Evolutionary conservation across 805 yeast genomes (phyloP).

Genomic region (Yamadazyma takamatsuzukensis): DNA sequence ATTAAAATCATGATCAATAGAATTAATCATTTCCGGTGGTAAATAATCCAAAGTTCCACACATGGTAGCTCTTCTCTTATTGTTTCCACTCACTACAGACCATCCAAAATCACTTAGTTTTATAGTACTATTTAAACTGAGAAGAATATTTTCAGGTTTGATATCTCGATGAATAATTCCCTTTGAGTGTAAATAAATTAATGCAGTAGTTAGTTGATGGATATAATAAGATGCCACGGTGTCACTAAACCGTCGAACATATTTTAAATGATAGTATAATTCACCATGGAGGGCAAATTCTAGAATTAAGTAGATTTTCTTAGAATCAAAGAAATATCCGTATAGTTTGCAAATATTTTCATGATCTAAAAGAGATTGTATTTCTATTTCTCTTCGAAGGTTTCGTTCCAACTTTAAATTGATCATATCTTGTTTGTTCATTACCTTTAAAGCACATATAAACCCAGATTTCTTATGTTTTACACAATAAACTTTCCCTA

Average conservation of each 20-base stretch:
- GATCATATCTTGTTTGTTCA: slow-evolving; percentile 78
- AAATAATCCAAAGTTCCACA: slow-evolving; percentile 94
- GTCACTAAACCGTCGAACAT: slow-evolving; percentile 68
- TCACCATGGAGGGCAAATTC: slow-evolving; percentile 89
- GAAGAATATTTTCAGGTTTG: slow-evolving; percentile 87
- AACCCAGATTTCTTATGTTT: slow-evolving; percentile 70
- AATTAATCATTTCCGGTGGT: slow-evolving; percentile 93
- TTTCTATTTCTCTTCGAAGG: slow-evolving; percentile 86
- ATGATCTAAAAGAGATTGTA: slow-evolving; percentile 77
- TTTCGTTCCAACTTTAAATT: slow-evolving; percentile 78
- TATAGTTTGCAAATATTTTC: slow-evolving; percentile 75
- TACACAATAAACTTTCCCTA: slow-evolving; percentile 90
- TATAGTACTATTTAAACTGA: slow-evolving; percentile 70
- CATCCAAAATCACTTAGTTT: slow-evolving; percentile 95
- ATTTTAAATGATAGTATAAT: slow-evolving; percentile 66
- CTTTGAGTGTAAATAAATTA: slow-evolving; percentile 71
- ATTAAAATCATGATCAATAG: slow-evolving; percentile 67
- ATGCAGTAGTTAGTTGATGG: slow-evolving; percentile 78
- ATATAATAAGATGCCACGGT: slow-evolving; percentile 73
- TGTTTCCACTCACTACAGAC: slow-evolving; percentile 52
- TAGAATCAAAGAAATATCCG: slow-evolving; percentile 80
- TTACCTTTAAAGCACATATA: slow-evolving; percentile 85
- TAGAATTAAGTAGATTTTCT: slow-evolving; percentile 75
- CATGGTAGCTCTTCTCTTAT: slow-evolving; percentile 62
- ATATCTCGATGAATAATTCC: slow-evolving; percentile 88